A percentile compares a stretch with the other conserved stretches of the same genome.
Evolutionary conservation across 352 stramenopile species (phyloP).

Genomic region (Phytophthora pseudosyringae): DNA sequence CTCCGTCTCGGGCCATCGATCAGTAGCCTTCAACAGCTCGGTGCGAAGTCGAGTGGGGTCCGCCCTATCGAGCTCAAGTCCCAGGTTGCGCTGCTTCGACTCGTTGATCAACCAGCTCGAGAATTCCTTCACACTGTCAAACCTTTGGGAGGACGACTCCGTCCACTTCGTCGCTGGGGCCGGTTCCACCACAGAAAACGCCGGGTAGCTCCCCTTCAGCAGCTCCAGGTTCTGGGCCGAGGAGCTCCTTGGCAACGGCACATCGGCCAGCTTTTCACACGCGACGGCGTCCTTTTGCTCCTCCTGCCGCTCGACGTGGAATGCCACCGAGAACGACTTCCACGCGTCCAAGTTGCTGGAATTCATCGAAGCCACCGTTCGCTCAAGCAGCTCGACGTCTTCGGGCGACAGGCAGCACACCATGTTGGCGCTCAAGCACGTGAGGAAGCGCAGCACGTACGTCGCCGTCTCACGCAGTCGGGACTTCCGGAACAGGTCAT

Average conservation of each 20-base stretch:
- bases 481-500: slow-evolving; percentile 46
- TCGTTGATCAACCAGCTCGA: slow-evolving; percentile 28
- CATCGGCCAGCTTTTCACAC: slow-evolving; percentile 10
- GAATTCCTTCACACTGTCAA: slow-evolving; percentile 29
- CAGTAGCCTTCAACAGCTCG: slow-evolving; percentile 26
- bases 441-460: slow-evolving; percentile 75
- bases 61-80: slow-evolving; percentile 7
- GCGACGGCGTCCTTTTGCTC: slow-evolving; percentile 55
- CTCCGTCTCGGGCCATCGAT: slow-evolving; percentile 29
- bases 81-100: slow-evolving; percentile 29
- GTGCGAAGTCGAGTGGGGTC: not conserved
- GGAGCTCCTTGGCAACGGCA: slow-evolving; percentile 9
- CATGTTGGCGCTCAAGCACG: slow-evolving; percentile 54
- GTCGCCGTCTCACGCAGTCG: slow-evolving; percentile 66
- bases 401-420: slow-evolving; percentile 53
- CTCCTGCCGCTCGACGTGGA: slow-evolving; percentile 61
- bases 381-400: slow-evolving; percentile 43
- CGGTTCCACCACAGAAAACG: slow-evolving; percentile 30
- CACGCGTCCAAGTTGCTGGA: slow-evolving; percentile 44
- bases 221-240: slow-evolving; percentile 14
- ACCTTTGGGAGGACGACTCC: not conserved
- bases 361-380: slow-evolving; percentile 23
- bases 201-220: slow-evolving; percentile 51
- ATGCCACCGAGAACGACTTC: slow-evolving; percentile 46
- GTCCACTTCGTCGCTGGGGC: slow-evolving; percentile 36